These are phyloP conservation scores for Cardamine resedifolia DNA, from an alignment of 345 rosid genomes.

Conservation along the genomic window DNA sequence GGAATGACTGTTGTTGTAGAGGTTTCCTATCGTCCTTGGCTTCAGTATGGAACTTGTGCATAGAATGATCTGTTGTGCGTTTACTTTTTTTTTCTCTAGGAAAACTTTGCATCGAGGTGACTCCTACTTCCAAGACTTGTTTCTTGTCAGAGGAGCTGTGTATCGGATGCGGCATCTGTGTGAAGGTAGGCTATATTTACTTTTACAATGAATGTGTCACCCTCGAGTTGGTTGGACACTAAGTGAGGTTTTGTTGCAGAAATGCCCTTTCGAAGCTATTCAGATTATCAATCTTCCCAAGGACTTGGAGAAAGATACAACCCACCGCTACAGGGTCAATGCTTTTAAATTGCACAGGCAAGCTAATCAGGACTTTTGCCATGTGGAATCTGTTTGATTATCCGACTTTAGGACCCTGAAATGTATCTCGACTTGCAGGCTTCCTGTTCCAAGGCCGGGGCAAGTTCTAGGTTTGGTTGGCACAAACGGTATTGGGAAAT, in stretches of 20 bases:
- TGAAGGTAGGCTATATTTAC: slow-evolving; percentile 48
- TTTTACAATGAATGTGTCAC: too few species aligned
- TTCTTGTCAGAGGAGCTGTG: slow-evolving; percentile 87
- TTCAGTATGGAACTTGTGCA: too few species aligned
- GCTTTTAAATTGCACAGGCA: slow-evolving; percentile 86
- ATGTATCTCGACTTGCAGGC: slow-evolving; percentile 42
- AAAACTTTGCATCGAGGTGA: slow-evolving; percentile 80
- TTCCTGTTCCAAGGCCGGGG: slow-evolving; percentile 94
- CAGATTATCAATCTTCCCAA: slow-evolving; percentile 88
- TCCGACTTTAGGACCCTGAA: background rate
- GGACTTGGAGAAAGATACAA: slow-evolving; percentile 79
- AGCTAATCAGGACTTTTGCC: background rate
- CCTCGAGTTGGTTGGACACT: background rate
- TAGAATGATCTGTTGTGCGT: too few species aligned
- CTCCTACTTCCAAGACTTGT: slow-evolving; percentile 64
- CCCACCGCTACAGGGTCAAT: slow-evolving; percentile 82
- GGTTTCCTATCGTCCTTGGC: too few species aligned
- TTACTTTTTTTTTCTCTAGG: slow-evolving; percentile 42
- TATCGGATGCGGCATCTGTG: slow-evolving; percentile 89
- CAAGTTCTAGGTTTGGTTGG: slow-evolving; percentile 98
- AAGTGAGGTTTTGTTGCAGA: slow-evolving; percentile 45
- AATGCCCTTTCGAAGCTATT: slow-evolving; percentile 94
- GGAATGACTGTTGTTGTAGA: too few species aligned
- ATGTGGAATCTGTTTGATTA: background rate
- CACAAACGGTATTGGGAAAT: slow-evolving; percentile 94